A percentile compares a stretch with the other conserved stretches of the same genome.
phyloP scores from a whole-genome alignment of 495 filamentous ascomycete species.

The Beverwykella pulmonaria region DNA sequence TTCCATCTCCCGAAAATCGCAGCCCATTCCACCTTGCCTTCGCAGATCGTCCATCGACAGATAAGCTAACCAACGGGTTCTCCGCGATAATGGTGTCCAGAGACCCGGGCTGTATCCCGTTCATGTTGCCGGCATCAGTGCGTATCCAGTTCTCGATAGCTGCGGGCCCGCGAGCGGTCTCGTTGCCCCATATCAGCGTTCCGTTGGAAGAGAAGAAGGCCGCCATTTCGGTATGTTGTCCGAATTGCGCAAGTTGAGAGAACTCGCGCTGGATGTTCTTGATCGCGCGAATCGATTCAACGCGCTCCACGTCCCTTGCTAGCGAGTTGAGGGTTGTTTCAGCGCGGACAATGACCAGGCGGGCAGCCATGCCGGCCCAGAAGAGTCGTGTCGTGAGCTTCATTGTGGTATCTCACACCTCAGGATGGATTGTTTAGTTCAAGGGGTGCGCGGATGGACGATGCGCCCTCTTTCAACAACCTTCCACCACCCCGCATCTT shows the following conservation, averaged over 20 bases:
- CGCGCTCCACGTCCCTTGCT: slow-evolving; percentile 16
- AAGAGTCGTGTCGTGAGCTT: not conserved
- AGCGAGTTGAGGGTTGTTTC: slow-evolving; percentile 13
- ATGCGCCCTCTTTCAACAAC: not conserved
- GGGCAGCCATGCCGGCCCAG: not conserved
- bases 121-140: slow-evolving; percentile 20
- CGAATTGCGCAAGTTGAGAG: slow-evolving; percentile 22
- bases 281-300: slow-evolving; percentile 32
- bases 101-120: slow-evolving; percentile 20
- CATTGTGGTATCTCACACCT: not conserved
- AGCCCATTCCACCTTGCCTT: slow-evolving; percentile 32
- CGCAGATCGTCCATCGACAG: slow-evolving; percentile 19
- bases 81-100: slow-evolving; percentile 20
- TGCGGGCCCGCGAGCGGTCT: slow-evolving; percentile 9
- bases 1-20: slow-evolving; percentile 28
- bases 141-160: slow-evolving; percentile 18
- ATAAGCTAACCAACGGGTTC: slow-evolving; percentile 17
- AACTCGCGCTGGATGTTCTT: slow-evolving; percentile 23
- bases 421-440: not conserved
- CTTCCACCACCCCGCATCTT: not conserved
- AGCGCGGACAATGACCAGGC: not conserved
- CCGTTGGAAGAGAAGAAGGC: slow-evolving; percentile 19
- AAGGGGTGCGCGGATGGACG: not conserved
- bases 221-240: slow-evolving; percentile 12
- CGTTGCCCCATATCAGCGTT: slow-evolving; percentile 22